Conservation (phyloP, 2,329 filamentous ascomycete species). For the Penicillium sp. region DNA sequence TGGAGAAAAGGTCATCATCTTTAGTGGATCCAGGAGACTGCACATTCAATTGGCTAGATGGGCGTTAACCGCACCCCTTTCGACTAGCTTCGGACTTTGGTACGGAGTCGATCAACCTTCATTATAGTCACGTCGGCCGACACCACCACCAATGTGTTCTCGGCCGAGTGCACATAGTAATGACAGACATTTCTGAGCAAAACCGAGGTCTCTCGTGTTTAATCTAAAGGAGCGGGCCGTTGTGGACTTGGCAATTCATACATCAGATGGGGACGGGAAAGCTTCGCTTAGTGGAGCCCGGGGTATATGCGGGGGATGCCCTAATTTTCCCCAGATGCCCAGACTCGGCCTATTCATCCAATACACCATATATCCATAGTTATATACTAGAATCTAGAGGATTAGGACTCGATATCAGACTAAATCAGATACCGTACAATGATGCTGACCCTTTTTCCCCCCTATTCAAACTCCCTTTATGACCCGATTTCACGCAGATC, state of each 20-base stretch:
- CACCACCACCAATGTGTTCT: background rate
- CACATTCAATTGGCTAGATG: background rate
- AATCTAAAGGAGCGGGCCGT: background rate
- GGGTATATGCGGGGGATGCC: background rate
- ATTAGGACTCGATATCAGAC: background rate
- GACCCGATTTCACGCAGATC: background rate
- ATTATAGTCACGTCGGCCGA: background rate
- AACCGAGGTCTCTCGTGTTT: background rate
- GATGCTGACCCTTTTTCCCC: background rate
- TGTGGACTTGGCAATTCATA: background rate
- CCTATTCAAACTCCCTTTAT: background rate
- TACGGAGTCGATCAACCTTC: background rate
- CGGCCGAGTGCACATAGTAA: background rate
- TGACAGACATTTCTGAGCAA: background rate
- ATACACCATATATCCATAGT: too few relatives aligned
- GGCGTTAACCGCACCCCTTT: background rate
- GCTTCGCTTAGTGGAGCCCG: background rate
- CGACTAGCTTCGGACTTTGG: background rate
- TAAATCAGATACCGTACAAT: background rate
- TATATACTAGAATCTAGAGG: background rate
- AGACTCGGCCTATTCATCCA: background rate
- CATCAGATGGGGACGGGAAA: background rate
- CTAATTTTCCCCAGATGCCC: background rate
- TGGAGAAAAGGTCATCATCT: background rate
- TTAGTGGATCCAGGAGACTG: background rate